Percentiles rank a stretch among this genome's conserved stretches.
Evolutionary conservation across 306 rosid species (phyloP).

Genomic region (Gastrolobium villosum): DNA sequence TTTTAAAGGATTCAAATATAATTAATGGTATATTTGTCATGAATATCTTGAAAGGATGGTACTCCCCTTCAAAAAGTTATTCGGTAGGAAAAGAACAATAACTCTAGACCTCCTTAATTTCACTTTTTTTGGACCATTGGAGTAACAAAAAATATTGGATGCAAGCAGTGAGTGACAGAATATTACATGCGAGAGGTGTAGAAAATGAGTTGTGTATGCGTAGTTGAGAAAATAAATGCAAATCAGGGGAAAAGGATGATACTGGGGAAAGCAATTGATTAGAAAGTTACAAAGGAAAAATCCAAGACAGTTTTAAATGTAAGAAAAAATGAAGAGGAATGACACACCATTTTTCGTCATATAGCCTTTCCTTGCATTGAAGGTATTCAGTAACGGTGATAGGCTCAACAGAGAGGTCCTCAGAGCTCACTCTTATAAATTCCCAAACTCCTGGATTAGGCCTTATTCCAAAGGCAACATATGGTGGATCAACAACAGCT

Average conservation of each 20-base stretch:
- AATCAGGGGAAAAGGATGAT: neutral
- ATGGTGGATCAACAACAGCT: constrained; percentile 85
- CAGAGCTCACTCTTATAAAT: constrained; percentile 67
- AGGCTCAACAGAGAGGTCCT: constrained; percentile 72
- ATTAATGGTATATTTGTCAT: too few species aligned
- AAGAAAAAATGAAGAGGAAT: constrained; percentile 8
- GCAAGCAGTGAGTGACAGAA: too few species aligned
- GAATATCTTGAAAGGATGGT: too few species aligned
- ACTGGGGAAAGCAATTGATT: neutral
- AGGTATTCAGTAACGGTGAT: constrained; percentile 71
- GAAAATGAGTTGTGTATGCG: too few species aligned
- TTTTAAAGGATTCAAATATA: too few species aligned
- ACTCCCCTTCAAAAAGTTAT: too few species aligned
- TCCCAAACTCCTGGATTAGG: constrained; percentile 92
- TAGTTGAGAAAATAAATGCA: neutral
- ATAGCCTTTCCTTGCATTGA: constrained; percentile 71
- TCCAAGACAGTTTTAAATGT: neutral
- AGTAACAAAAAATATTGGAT: too few species aligned
- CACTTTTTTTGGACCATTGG: too few species aligned
- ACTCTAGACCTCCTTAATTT: too few species aligned
- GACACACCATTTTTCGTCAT: constrained; percentile 72
- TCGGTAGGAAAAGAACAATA: too few species aligned
- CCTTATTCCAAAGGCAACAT: constrained; percentile 83
- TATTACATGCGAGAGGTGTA: too few species aligned
- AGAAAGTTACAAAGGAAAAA: neutral